A percentile compares a stretch with the other conserved stretches of the same genome.
Conservation (phyloP, 148 eudicot genomes). For the Rhododendron simsii region DNA sequence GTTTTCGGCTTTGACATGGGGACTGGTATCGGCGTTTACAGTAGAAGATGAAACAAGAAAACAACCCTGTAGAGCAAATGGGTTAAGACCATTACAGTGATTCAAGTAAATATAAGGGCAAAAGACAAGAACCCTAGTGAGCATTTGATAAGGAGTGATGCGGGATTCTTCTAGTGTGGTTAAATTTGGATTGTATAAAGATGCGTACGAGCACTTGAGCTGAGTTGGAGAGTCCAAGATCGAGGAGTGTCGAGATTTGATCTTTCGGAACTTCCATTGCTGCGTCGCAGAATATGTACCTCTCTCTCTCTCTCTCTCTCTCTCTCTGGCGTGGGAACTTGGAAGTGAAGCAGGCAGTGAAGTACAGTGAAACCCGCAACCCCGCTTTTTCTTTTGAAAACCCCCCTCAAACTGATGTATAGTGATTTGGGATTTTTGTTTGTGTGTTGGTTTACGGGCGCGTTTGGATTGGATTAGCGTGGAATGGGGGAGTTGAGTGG, state of each 20-base stretch:
- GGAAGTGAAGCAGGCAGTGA: neutral
- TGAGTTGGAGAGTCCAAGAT: constrained; percentile 75
- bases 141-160: neutral
- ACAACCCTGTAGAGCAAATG: constrained; percentile 41
- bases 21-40: constrained; percentile 46
- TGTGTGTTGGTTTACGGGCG: neutral
- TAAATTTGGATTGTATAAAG: neutral
- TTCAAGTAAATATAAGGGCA: neutral
- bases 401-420: neutral
- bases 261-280: constrained; percentile 84
- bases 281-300: neutral
- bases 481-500: too few species aligned
- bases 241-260: constrained; percentile 63
- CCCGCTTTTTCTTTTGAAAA: too few species aligned
- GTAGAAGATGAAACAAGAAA: constrained; percentile 79
- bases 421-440: too few species aligned
- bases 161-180: neutral
- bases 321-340: neutral
- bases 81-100: neutral
- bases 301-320: neutral
- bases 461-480: neutral
- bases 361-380: neutral
- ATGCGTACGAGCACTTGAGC: constrained; percentile 77
- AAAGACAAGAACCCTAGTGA: constrained; percentile 6
- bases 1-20: constrained; percentile 74